Percentiles rank a stretch among this genome's conserved stretches.
Evolutionary conservation across 352 stramenopile species (phyloP).

Genomic region (Pilasporangium apinafurcum): DNA sequence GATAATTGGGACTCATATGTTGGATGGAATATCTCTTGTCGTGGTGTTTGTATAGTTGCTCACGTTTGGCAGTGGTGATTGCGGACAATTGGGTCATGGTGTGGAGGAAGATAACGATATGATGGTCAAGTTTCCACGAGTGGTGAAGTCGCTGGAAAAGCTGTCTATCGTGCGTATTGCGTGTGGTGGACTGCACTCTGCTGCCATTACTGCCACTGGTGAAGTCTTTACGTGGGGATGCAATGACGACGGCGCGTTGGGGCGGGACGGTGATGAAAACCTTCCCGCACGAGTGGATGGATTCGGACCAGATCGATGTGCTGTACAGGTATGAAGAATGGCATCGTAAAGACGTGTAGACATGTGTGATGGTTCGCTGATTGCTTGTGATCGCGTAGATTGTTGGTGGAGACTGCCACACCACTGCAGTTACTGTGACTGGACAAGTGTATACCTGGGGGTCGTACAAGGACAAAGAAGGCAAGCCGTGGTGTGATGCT

Average conservation of each 20-base stretch:
- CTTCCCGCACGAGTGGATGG: conserved; percentile 47
- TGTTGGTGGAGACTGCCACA: conserved; percentile 93
- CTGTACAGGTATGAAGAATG: no score
- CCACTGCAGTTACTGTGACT: conserved; percentile 76
- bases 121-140: conserved; percentile 65
- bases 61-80: conserved; percentile 91
- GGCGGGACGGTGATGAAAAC: conserved; percentile 77
- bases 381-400: conserved; percentile 42
- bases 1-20: no score
- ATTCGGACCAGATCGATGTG: conserved; percentile 36
- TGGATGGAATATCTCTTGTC: no score
- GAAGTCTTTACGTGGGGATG: conserved; percentile 94
- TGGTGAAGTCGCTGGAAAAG: conserved; percentile 33
- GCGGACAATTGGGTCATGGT: conserved; percentile 89
- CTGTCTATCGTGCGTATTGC: conserved; percentile 60
- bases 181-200: conserved; percentile 90
- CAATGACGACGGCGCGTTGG: conserved; percentile 89
- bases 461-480: conserved; percentile 96
- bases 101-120: conserved; percentile 76
- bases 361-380: neutral
- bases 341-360: no score
- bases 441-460: conserved; percentile 94
- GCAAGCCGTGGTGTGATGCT: conserved; percentile 88
- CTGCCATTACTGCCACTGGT: conserved; percentile 80
- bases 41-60: conserved; percentile 15